These are phyloP conservation scores for Fusarium sp. DNA, from an alignment of 2,329 filamentous ascomycete genomes.

Conservation along the genomic window DNA sequence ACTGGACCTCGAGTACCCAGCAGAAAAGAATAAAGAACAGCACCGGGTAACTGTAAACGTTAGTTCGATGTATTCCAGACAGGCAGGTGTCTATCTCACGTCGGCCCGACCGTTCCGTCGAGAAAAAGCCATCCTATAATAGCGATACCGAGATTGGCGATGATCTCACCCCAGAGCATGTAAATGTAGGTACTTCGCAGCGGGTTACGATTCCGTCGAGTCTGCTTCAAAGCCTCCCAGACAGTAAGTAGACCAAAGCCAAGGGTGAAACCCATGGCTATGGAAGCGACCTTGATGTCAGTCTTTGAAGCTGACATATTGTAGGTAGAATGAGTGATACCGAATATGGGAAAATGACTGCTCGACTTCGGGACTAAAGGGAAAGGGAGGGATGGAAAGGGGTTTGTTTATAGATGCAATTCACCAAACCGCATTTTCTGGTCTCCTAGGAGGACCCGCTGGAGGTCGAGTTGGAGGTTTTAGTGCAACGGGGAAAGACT, in stretches of 20 bases:
- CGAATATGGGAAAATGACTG: not conserved
- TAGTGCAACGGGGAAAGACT: not conserved
- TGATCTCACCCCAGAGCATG: constrained; percentile 62
- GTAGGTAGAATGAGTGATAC: not conserved
- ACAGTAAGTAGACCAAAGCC: constrained; percentile 59
- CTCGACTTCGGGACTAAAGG: not conserved
- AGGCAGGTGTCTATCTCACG: constrained; percentile 32
- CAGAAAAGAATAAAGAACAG: constrained; percentile 56
- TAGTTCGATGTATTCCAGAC: not conserved
- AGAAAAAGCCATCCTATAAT: constrained; percentile 58
- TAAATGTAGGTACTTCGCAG: constrained; percentile 56
- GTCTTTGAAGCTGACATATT: constrained; percentile 22
- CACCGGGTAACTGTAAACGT: constrained; percentile 47
- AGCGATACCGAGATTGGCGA: constrained; percentile 55
- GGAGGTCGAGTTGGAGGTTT: not conserved
- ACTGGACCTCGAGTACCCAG: constrained; percentile 63
- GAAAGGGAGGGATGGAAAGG: not conserved
- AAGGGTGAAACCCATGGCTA: constrained; percentile 53
- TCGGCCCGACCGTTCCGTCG: constrained; percentile 51
- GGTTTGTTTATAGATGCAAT: constrained; percentile 15
- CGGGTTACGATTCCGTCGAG: constrained; percentile 53
- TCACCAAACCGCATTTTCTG: not conserved
- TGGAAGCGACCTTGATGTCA: constrained; percentile 50
- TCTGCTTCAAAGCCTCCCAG: constrained; percentile 59
- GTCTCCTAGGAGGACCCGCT: not conserved